phyloP scores from a whole-genome alignment of 805 yeast genomes.

The Saccharomycopsis sp. region DNA sequence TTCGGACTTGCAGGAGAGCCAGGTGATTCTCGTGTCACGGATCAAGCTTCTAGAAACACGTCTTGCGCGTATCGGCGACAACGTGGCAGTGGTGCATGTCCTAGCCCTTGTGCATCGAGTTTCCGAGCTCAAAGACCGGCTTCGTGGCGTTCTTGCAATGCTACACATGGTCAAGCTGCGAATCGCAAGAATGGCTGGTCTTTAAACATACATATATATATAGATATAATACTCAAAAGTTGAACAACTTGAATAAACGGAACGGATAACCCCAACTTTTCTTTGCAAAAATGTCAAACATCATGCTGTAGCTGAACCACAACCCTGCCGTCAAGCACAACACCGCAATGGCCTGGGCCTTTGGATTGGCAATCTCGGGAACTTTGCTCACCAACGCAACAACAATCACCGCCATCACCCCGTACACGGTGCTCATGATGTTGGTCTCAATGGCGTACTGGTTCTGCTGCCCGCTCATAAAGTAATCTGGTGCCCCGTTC shows the following conservation, averaged over 20 bases:
- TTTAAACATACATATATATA: neutral
- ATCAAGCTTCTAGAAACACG: conserved; percentile 9
- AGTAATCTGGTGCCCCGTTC: conserved; percentile 39
- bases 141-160: conserved; percentile 1
- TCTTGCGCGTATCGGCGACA: conserved; percentile 3
- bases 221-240: conserved; percentile 8
- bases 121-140: neutral
- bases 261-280: conserved; percentile 78
- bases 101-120: conserved; percentile 2
- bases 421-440: conserved; percentile 66
- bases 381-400: conserved; percentile 51
- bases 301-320: conserved; percentile 51
- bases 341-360: conserved; percentile 42
- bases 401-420: conserved; percentile 50
- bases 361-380: conserved; percentile 39
- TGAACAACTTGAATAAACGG: conserved; percentile 36
- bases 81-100: conserved; percentile 8
- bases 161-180: conserved; percentile 3
- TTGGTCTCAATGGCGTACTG: conserved; percentile 91
- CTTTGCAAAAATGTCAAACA: conserved; percentile 55
- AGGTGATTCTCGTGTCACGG: conserved; percentile 12
- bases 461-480: conserved; percentile 53
- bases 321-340: conserved; percentile 35
- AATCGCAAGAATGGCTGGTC: neutral
- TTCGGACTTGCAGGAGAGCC: conserved; percentile 17